phyloP scores from a whole-genome alignment of 257 asterid genomes.

The Salvia hispanica region DNA sequence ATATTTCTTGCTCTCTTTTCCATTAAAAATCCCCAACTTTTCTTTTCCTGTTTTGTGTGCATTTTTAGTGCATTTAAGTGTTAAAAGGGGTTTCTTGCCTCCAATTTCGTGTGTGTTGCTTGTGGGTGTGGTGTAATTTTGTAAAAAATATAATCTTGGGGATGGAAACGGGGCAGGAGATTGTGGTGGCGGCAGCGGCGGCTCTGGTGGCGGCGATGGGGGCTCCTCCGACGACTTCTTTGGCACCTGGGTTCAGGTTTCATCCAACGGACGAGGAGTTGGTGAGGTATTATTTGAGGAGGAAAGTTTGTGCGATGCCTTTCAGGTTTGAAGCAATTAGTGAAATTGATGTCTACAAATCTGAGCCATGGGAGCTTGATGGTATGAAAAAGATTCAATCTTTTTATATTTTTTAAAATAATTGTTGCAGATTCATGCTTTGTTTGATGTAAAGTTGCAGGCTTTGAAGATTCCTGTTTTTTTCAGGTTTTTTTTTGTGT shows the following conservation, averaged over 20 bases:
- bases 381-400: constrained; percentile 39
- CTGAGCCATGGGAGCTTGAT: constrained; percentile 92
- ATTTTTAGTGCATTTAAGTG: background rate
- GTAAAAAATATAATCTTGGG: background rate
- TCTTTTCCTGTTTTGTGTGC: background rate
- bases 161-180: constrained; percentile 49
- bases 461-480: background rate
- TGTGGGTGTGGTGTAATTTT: constrained; percentile 23
- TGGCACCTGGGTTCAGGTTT: constrained; percentile 89
- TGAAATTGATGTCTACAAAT: constrained; percentile 93
- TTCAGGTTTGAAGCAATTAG: constrained; percentile 79
- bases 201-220: constrained; percentile 23
- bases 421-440: constrained; percentile 17
- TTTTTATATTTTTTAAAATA: constrained; percentile 10
- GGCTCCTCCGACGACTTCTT: constrained; percentile 61
- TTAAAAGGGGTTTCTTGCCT: constrained; percentile 17
- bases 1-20: constrained; percentile 35
- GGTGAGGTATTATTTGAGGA: constrained; percentile 76
- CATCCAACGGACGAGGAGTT: constrained; percentile 60
- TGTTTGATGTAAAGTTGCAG: constrained; percentile 11
- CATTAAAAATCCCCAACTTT: constrained; percentile 23
- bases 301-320: constrained; percentile 80
- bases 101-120: constrained; percentile 12
- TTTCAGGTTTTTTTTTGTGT: background rate
- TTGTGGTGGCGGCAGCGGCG: constrained; percentile 34